phyloP scores from a whole-genome alignment of 2,329 filamentous ascomycete genomes.

The Paracorniculantispora psalliotae region DNA sequence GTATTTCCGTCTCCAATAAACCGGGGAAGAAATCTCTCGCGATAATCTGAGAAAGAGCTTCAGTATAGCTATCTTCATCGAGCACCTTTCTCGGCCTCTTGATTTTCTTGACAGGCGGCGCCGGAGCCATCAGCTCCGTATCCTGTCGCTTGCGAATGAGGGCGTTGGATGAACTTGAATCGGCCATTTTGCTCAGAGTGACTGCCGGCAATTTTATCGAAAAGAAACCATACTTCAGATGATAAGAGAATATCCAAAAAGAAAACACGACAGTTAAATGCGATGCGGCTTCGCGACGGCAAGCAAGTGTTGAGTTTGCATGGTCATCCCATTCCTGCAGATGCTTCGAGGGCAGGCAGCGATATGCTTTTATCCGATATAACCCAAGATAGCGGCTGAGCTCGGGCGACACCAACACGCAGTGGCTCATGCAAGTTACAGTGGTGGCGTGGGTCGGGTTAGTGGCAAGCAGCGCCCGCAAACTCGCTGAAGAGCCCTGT shows the following conservation, averaged over 20 bases:
- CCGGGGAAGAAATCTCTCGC: slow-evolving; percentile 96
- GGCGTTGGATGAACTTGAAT: slow-evolving; percentile 42
- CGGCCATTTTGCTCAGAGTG: not conserved
- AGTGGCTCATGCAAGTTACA: not conserved
- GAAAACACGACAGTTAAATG: too few species aligned
- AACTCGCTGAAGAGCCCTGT: not conserved
- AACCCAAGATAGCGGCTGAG: not conserved
- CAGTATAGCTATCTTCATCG: slow-evolving; percentile 90
- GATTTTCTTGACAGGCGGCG: slow-evolving; percentile 79
- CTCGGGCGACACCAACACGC: not conserved
- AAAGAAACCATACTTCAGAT: not conserved
- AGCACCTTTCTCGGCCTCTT: slow-evolving; percentile 84
- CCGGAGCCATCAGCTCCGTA: slow-evolving; percentile 74
- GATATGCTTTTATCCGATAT: slow-evolving; percentile 6
- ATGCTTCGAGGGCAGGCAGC: not conserved
- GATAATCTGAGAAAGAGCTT: slow-evolving; percentile 88
- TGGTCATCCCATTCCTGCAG: not conserved
- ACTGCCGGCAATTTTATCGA: not conserved
- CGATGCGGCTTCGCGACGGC: not conserved
- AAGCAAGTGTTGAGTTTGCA: too few species aligned
- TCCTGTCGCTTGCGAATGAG: slow-evolving; percentile 67
- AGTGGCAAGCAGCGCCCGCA: not conserved
- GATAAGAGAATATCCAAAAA: not conserved
- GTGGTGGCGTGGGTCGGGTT: slow-evolving; percentile 2
- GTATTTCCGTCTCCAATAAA: slow-evolving; percentile 75